Evolutionary conservation across 768 basidiomycete genomes (phyloP).

Genomic region (Phaeolepiota aurea): DNA sequence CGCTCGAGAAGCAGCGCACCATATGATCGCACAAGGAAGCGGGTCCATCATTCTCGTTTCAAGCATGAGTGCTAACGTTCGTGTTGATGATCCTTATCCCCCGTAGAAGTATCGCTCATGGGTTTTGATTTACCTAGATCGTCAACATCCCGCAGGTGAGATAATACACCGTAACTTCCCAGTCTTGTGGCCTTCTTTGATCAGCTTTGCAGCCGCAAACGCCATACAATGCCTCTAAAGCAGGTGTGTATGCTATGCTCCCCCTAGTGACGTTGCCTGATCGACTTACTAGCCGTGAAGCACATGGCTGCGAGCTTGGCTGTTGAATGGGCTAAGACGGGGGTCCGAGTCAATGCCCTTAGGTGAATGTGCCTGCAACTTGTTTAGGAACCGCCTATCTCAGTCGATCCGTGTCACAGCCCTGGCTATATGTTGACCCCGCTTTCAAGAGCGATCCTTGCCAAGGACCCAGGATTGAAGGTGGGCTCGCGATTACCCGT

Average conservation of each 20-base stretch:
- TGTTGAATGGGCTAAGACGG: conserved; percentile 92
- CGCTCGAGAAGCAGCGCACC: conserved; percentile 89
- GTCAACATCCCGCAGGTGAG: conserved; percentile 77
- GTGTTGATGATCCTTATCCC: conserved; percentile 3
- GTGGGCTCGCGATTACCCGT: too few relatives aligned
- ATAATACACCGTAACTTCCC: neutral
- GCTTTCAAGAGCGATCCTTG: conserved; percentile 77
- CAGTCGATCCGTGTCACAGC: conserved; percentile 39
- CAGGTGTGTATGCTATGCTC: conserved; percentile 36
- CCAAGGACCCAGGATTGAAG: conserved; percentile 65
- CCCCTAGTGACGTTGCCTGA: neutral
- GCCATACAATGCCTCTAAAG: conserved; percentile 95
- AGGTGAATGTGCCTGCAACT: conserved; percentile 34
- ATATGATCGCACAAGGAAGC: conserved; percentile 76
- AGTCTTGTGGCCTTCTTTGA: neutral
- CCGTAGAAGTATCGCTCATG: conserved; percentile 2
- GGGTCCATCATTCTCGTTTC: conserved; percentile 83
- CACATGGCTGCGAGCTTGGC: conserved; percentile 91
- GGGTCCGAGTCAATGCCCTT: conserved; percentile 77
- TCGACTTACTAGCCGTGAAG: conserved; percentile 56
- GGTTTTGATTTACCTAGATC: conserved; percentile 48
- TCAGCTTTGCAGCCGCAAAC: conserved; percentile 80
- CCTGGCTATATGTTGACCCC: conserved; percentile 95
- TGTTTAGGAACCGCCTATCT: conserved; percentile 1
- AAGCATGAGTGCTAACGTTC: conserved; percentile 85